phyloP scores from a whole-genome alignment of 73 alveolate genomes.

The Tetrahymena borealis region DNA sequence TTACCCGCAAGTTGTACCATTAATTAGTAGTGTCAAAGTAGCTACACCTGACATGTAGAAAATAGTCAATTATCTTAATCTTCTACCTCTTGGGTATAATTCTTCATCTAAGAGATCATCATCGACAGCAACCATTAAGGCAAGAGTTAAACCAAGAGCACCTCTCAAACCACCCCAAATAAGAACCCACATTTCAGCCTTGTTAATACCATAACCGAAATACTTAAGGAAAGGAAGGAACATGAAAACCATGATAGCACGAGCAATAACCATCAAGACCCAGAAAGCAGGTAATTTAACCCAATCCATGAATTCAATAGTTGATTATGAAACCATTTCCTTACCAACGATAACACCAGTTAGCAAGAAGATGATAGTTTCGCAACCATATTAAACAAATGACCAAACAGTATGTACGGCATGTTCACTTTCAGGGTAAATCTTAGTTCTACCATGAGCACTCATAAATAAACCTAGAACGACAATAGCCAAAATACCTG shows the following conservation, averaged over 20 bases:
- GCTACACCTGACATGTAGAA: slow-evolving; percentile 66
- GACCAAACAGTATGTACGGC: slow-evolving; percentile 53
- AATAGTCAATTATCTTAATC: slow-evolving; percentile 31
- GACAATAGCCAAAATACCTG: slow-evolving; percentile 51
- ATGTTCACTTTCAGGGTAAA: slow-evolving; percentile 45
- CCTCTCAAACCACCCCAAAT: slow-evolving; percentile 63
- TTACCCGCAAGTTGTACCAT: slow-evolving; percentile 46
- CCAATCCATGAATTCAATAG: slow-evolving; percentile 48
- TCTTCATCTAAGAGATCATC: slow-evolving; percentile 19
- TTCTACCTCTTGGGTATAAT: neutral
- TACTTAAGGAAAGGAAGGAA: slow-evolving; percentile 33
- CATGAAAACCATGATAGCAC: slow-evolving; percentile 33
- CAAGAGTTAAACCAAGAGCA: slow-evolving; percentile 55
- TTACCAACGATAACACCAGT: slow-evolving; percentile 54
- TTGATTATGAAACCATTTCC: slow-evolving; percentile 34
- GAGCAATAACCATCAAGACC: slow-evolving; percentile 41
- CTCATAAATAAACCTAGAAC: slow-evolving; percentile 59
- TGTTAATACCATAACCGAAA: slow-evolving; percentile 50
- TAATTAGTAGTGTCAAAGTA: slow-evolving; percentile 48
- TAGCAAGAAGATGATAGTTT: slow-evolving; percentile 43
- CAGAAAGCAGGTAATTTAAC: slow-evolving; percentile 43
- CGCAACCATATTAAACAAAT: slow-evolving; percentile 38
- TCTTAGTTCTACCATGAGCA: slow-evolving; percentile 44
- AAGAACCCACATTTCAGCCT: slow-evolving; percentile 37
- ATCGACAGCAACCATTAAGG: slow-evolving; percentile 49